These are phyloP conservation scores for Plasmodium blacklocki DNA, from an alignment of 169 alveolate species.

Conservation along the genomic window DNA sequence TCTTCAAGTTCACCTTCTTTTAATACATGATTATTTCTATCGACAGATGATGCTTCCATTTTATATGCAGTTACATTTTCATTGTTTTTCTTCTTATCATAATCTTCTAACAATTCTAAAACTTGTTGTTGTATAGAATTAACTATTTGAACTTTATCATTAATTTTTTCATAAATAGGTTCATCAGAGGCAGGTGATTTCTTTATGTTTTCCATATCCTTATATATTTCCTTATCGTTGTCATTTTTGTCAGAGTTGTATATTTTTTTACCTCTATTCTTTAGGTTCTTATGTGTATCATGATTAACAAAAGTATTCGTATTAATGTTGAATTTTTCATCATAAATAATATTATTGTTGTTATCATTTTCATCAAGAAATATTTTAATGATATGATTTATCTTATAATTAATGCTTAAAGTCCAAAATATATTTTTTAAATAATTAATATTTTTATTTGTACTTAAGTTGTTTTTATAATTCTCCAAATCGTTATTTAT, in stretches of 20 bases:
- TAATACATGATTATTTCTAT: neutral
- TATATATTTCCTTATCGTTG: too few species aligned
- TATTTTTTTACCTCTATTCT: too few species aligned
- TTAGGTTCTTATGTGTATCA: too few species aligned
- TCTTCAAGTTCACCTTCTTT: neutral
- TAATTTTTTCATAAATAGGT: neutral
- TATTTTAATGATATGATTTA: constrained; percentile 50
- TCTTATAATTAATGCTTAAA: constrained; percentile 68
- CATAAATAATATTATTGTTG: neutral
- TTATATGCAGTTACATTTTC: too few species aligned
- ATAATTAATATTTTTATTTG: constrained; percentile 54
- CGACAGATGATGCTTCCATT: neutral
- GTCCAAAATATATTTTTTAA: constrained; percentile 74
- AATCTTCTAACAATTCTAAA: constrained; percentile 52
- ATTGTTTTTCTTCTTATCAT: constrained; percentile 22
- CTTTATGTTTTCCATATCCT: too few species aligned
- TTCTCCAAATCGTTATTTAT: constrained; percentile 67
- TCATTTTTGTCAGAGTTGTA: too few species aligned
- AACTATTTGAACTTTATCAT: neutral
- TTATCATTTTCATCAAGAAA: constrained; percentile 47
- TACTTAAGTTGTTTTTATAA: constrained; percentile 49
- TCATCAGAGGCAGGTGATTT: too few species aligned
- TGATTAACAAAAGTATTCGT: too few species aligned
- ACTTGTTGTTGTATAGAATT: constrained; percentile 26
- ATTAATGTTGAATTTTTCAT: too few species aligned